Base-by-base conservation (phyloP, 2,329 filamentous ascomycete genomes). In the Gnomoniopsis smithogilvyi region DNA sequence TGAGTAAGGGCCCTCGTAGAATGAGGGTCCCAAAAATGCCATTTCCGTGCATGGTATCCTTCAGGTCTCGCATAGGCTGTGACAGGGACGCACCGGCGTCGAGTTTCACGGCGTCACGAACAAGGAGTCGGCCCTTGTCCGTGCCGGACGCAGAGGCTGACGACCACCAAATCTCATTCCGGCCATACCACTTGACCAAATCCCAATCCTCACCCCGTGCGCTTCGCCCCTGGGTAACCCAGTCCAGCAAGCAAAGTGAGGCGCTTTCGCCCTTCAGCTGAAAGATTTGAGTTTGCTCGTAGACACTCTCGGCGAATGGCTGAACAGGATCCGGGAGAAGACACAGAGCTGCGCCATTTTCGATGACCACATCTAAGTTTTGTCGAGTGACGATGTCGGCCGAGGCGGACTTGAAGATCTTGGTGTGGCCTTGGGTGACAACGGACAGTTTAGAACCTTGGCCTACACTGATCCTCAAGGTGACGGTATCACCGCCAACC, bases 201-300 rank as follows among this genome's bases (percentile, higher is more conserved):
- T 87, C 88, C 95, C 95, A 99, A 63, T 91, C 82, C 74, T 99
- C 95, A 24, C 92, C 93, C 50, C 90, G 84, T 4, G 95, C 93
- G 4, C 81, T 85, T 19, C 95, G 85, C 8, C 95, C 95, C 68
- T 94, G 90, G 2, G 88, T 96, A 7, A 98, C 92, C 95, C 95
- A 99, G 73, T 99, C 95, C 49, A 96, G 78, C 2, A 96, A 81
- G 69, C 92, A 96, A 15, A 98, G 75, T 45, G 88, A 86, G 66
- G 79, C 84, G 6, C 69, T 73, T 10, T 77, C 74, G 8, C 69
- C 72, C 52, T 78, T 78, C 53, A 88, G 73, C 38, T 82, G 82
- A 73, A 97, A 97, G 21, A 86, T 82, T 73, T 98, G 95, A 17
- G 78, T 81, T 74, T 98, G 95, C 66, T 89, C 85, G 73, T 96